phyloP scores from a whole-genome alignment of 257 asterid species.

The Datura wrightii region DNA sequence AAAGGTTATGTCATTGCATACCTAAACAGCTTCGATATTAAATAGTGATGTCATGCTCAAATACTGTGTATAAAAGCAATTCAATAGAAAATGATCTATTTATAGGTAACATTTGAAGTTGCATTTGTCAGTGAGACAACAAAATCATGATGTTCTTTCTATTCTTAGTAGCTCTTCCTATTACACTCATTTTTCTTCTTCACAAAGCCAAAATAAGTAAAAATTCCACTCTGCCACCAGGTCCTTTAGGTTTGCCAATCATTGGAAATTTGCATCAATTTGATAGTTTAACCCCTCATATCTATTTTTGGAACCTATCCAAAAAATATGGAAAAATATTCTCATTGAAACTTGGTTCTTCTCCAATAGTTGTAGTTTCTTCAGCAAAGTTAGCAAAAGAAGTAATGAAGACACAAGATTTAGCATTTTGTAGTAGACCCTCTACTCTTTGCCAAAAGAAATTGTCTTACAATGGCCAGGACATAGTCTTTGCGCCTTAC shows the following conservation, averaged over 20 bases:
- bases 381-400: background rate
- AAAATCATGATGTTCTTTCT: background rate
- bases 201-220: background rate
- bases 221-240: background rate
- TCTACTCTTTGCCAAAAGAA: background rate
- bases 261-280: conserved; percentile 27
- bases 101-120: background rate
- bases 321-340: background rate
- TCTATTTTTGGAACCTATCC: conserved; percentile 6
- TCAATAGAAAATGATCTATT: background rate
- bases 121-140: background rate
- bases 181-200: background rate
- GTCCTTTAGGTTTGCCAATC: background rate
- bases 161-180: background rate
- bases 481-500: background rate
- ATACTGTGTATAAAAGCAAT: background rate
- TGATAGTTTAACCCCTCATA: background rate
- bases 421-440: conserved; percentile 9
- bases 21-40: background rate
- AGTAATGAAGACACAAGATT: background rate
- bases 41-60: background rate
- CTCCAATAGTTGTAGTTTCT: background rate
- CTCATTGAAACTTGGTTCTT: background rate
- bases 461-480: background rate
- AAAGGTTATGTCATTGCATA: background rate